Evolutionary conservation across 179 eudicot species (phyloP).

Genomic region (Beta lomatogona): DNA sequence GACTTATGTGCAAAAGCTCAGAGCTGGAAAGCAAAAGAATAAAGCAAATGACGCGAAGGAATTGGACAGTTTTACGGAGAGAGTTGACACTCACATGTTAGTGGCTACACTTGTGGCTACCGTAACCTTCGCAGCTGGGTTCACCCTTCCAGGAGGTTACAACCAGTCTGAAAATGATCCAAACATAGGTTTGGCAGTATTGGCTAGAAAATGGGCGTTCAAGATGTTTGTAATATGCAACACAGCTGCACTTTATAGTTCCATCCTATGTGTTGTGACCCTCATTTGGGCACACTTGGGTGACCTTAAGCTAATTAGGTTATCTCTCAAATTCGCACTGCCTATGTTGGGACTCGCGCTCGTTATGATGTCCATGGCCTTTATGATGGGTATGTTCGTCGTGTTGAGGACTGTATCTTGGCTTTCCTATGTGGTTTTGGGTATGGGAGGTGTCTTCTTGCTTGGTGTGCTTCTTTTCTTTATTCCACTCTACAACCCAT

Average conservation of each 20-base stretch:
- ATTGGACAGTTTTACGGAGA: not conserved
- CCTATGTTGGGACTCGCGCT: constrained; percentile 27
- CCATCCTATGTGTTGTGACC: constrained; percentile 17
- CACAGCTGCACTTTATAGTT: constrained; percentile 37
- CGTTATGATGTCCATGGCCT: constrained; percentile 27
- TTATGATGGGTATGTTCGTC: constrained; percentile 23
- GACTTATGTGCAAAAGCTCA: not conserved
- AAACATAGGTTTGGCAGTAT: constrained; percentile 24
- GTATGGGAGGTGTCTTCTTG: constrained; percentile 18
- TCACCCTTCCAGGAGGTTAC: constrained; percentile 43
- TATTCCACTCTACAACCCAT: constrained; percentile 23
- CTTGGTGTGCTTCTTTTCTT: constrained; percentile 1
- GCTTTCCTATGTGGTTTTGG: constrained; percentile 21
- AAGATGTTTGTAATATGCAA: constrained; percentile 31
- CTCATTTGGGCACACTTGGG: constrained; percentile 37
- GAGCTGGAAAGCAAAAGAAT: not conserved
- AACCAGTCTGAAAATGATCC: constrained; percentile 16
- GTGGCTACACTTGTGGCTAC: constrained; percentile 25
- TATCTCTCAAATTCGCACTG: constrained; percentile 7
- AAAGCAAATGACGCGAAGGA: not conserved
- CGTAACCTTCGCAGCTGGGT: constrained; percentile 29
- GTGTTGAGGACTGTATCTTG: constrained; percentile 15
- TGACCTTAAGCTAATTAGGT: constrained; percentile 22
- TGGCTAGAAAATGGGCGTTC: constrained; percentile 9
- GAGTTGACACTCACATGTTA: constrained; percentile 17